Base-by-base conservation (phyloP, 2,329 filamentous ascomycete species). In the Fusarium transvaalense region DNA sequence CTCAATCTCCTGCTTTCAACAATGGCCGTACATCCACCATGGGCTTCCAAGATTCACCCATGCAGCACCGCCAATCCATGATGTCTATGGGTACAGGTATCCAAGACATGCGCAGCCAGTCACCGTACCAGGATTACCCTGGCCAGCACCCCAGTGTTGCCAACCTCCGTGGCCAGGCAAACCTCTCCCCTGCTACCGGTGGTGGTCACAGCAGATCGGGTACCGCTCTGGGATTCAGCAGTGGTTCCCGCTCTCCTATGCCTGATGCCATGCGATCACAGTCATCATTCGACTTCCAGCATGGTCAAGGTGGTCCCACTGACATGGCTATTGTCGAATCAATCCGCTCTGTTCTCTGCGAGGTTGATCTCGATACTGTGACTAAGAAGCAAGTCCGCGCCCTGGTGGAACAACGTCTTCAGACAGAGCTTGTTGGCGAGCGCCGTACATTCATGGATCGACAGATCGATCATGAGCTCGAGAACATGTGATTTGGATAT, bases 301-400 rank as follows among this genome's bases (percentile, higher is more conserved):
- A 85, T 21, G 83, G 83, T 43, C 78, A 83, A 57, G 83, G 82
- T 25, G 93, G 92, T 0, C 92, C 93, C 1, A 92, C 91, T 69
- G 94, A 98, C 74, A 84, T 83, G 45, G 86, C 89, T 64, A 97
- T 99, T 69, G 86, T 93, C 19, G 92, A 97, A 64, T 92, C 92
- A 2, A 95, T 98, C 66, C 91, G 93, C 75, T 84, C 86, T 51
- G 96, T 96, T 73, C 84, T 99, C 66, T 82, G 85, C 17, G 95
- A 97, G 75, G 94, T 97, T 1, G 95, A 99, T 78, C 85, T 99
- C 41, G 96, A 99, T 78, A 95, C 88, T n/a, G 93, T 98, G 47
- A 99, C 96, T 9, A 99, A 98, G 89, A 99, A 99, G 83, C 95
- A 98, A 82, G 91, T 96, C 58, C 87, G 92, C 51, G 94, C 92